These are phyloP conservation scores for Flueggea neowawraea DNA, from an alignment of 441 rosid species.

Conservation along the genomic window DNA sequence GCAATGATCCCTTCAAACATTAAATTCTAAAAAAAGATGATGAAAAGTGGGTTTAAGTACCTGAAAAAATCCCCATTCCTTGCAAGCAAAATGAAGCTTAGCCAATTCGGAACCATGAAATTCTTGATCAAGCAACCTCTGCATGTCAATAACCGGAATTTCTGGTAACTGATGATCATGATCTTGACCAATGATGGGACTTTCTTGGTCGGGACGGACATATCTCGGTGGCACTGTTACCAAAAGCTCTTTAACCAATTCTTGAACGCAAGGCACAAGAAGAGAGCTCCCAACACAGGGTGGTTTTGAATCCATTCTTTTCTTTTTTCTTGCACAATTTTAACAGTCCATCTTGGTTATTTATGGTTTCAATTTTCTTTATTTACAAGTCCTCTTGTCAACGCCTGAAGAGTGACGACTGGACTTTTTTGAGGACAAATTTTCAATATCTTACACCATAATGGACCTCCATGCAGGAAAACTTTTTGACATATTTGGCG, in stretches of 20 bases:
- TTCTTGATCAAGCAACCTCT: neutral
- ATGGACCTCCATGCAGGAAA: too few relatives aligned
- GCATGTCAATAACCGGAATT: constrained; percentile 14
- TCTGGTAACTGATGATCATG: too few relatives aligned
- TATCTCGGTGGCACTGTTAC: constrained; percentile 11
- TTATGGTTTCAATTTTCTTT: too few relatives aligned
- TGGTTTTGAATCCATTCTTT: neutral
- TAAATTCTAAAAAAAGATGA: neutral
- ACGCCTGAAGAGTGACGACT: too few relatives aligned
- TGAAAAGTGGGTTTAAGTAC: constrained; percentile 6
- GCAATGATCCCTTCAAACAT: too few relatives aligned
- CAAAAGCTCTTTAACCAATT: constrained; percentile 10
- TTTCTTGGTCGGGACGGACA: constrained; percentile 10
- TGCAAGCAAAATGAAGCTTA: constrained; percentile 24
- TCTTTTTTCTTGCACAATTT: too few relatives aligned
- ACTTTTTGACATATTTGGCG: too few relatives aligned
- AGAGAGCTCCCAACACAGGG: constrained; percentile 12
- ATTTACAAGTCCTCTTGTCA: too few relatives aligned
- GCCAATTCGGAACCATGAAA: constrained; percentile 8
- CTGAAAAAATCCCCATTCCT: constrained; percentile 30
- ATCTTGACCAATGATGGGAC: neutral
- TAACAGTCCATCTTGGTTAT: too few relatives aligned
- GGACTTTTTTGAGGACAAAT: too few relatives aligned
- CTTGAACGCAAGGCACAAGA: constrained; percentile 19
- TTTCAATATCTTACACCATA: too few relatives aligned